Evolutionary conservation across 108 stramenopile genomes (phyloP).

Genomic region (Epipyxis sp.): DNA sequence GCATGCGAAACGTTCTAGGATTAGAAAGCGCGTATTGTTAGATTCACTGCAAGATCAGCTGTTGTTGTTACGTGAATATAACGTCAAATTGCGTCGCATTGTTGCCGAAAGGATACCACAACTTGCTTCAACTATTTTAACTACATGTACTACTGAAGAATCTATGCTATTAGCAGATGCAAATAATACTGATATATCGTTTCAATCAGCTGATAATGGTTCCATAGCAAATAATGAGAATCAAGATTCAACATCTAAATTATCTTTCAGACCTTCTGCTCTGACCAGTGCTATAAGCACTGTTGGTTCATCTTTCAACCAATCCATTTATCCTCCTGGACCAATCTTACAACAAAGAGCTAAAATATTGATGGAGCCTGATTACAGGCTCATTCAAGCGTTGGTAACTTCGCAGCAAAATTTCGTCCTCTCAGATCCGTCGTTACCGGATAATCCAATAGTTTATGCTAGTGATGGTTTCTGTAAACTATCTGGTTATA

Average conservation of each 20-base stretch:
- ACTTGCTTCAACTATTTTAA: not conserved
- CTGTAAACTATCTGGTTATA: conserved; percentile 87
- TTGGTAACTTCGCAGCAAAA: conserved; percentile 43
- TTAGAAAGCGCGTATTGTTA: conserved; percentile 96
- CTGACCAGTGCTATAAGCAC: not conserved
- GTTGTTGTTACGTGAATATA: not conserved
- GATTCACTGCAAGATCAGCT: conserved; percentile 75
- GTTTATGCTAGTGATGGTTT: conserved; percentile 60
- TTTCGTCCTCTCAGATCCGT: conserved; percentile 77
- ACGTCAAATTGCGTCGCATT: not conserved
- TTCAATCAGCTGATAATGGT: too few relatives aligned
- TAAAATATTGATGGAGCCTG: conserved; percentile 42
- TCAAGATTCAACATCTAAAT: not conserved
- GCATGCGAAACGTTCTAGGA: conserved; percentile 83
- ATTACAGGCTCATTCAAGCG: conserved; percentile 44
- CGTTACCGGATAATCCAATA: conserved; percentile 86
- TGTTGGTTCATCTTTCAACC: not conserved
- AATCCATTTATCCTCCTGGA: not conserved
- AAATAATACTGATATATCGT: not conserved
- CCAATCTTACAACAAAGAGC: not conserved
- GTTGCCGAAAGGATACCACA: not conserved
- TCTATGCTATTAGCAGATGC: conserved; percentile 11
- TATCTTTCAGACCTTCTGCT: not conserved
- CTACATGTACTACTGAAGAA: conserved; percentile 11
- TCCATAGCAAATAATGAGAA: not conserved